Conservation (phyloP, 129 eudicot species). For the Oenanthe sinensis region DNA sequence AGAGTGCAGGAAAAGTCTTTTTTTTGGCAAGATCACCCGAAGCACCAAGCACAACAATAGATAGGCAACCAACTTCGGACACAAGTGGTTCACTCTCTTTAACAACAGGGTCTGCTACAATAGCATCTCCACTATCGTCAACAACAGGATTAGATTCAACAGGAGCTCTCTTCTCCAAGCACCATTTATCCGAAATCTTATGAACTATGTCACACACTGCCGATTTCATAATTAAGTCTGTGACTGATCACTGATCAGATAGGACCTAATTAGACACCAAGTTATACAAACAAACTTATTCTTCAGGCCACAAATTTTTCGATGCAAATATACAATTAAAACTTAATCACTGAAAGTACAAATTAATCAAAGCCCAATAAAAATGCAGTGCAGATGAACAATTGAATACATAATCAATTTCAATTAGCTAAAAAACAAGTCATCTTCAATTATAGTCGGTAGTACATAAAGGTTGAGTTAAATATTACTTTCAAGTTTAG, state of each 20-base stretch:
- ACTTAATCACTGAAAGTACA: no score
- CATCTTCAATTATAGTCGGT: no score
- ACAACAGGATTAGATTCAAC: conserved; percentile 19
- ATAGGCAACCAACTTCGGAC: conserved; percentile 64
- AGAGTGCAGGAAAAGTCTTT: conserved; percentile 98
- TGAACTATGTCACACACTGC: conserved; percentile 17
- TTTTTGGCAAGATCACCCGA: conserved; percentile 99
- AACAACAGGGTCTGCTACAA: conserved; percentile 26
- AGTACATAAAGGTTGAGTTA: no score
- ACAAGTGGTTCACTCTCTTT: conserved; percentile 25
- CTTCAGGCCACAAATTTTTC: no score
- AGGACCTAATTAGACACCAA: background rate
- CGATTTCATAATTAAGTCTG: background rate
- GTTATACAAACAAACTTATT: background rate
- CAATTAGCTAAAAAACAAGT: no score
- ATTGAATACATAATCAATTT: no score
- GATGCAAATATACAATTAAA: no score
- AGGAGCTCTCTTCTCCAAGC: conserved; percentile 48
- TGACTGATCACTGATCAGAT: background rate
- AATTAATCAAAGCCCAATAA: no score
- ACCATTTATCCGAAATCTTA: conserved; percentile 57
- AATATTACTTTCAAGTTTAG: no score
- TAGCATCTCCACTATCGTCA: conserved; percentile 25
- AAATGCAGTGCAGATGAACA: no score
- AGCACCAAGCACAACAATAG: conserved; percentile 92